Evolutionary conservation across 192 early-diverging fungal species (phyloP).

Genomic region (Backusella circina): DNA sequence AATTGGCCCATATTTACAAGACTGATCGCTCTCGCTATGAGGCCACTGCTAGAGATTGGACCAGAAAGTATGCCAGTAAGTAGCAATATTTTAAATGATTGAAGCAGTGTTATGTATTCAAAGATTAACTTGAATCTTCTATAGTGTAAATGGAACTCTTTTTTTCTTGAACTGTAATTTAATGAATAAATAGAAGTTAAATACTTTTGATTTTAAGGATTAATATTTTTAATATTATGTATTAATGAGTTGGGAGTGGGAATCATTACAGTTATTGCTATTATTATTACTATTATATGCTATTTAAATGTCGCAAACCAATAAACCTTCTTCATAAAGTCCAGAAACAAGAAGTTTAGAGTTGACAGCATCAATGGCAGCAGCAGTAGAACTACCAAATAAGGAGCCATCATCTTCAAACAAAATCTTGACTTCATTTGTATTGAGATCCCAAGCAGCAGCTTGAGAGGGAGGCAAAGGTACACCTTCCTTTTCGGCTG

Average conservation of each 20-base stretch:
- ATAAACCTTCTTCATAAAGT: conserved; percentile 14
- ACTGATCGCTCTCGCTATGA: conserved; percentile 87
- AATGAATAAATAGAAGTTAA: conserved; percentile 3
- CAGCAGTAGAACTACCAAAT: conserved; percentile 15
- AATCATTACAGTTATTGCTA: neutral
- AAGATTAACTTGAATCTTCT: neutral
- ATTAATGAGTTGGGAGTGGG: neutral
- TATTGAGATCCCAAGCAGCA: conserved; percentile 12
- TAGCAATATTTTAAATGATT: neutral
- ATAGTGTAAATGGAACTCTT: neutral
- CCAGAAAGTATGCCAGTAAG: conserved; percentile 77
- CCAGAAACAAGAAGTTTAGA: conserved; percentile 13
- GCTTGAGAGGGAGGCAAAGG: conserved; percentile 11
- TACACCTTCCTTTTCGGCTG: neutral
- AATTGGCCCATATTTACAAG: conserved; percentile 98
- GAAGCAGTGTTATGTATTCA: neutral
- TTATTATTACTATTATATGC: neutral
- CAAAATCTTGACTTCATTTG: neutral
- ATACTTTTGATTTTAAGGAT: neutral
- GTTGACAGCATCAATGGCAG: conserved; percentile 2
- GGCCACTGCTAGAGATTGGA: conserved; percentile 89
- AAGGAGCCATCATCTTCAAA: conserved; percentile 18
- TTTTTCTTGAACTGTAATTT: neutral
- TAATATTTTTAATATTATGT: neutral
- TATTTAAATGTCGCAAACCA: conserved; percentile 9